Evolutionary conservation across 2,329 filamentous ascomycete genomes (phyloP), one percentile per base, ranked within the genome.

Genomic region (Bipolaris gigantea): DNA sequence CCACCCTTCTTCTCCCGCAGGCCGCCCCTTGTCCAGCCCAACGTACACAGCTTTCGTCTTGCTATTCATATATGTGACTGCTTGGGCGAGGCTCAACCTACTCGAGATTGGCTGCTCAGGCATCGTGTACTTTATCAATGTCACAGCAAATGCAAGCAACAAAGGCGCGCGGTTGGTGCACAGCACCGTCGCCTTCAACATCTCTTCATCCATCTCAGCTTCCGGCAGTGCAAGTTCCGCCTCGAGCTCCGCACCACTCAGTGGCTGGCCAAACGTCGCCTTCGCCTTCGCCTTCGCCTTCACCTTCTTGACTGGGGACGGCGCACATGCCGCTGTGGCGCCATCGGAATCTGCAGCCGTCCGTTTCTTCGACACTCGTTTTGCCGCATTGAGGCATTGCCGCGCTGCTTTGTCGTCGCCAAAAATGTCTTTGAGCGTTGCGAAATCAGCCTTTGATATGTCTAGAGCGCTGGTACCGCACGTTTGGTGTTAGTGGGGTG

Each of bases 71-170:
- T 89, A 92, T 15, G 95, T 89, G 1, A 94, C 86, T 0, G 89
- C 90, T 73, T 96, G 91, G 0, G 87, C 89, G 18, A 96, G 77
- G 68, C 90, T 95, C 18, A 96, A 77, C 42, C 90, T 81, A 69
- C 90, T 93, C n/a, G 89, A 94, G 3, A 87, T 80, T 3, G 91
- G 91, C 70, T 96, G 92, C 61, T 89, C 87, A 0, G 91, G 89
- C 87, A 92, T 93, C 0, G 90, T 95, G 68, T 88, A 86, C 41
- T 89, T 87, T 42, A 95, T 71, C 44, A 93, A 70, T 55, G 85
- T 83, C 13, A 91, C 83, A 0, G 88, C 86, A 73, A 95, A 95
- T 0, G 90, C 90, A 5, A 96, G 80, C 1, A 96, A 85, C 1
- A 96, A 76, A 1, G 92, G 91, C 2, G 92, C 91, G 35, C 92